Evolutionary conservation across 2,329 filamentous ascomycete species (phyloP), one percentile per base, ranked within the genome.

Genomic region (Aureobasidium sp.): DNA sequence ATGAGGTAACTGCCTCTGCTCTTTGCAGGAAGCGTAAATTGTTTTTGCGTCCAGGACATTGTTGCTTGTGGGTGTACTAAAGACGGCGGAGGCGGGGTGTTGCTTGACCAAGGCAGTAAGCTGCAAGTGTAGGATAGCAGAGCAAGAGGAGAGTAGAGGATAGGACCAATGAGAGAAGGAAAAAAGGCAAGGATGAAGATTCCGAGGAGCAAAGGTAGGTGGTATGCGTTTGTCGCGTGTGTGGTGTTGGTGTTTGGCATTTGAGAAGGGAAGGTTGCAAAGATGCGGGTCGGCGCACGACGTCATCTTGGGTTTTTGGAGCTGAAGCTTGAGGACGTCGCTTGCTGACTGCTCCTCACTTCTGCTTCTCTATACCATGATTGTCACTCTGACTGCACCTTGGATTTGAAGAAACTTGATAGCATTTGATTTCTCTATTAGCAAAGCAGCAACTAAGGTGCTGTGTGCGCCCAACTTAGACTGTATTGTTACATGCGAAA

Each of bases 1-100:
- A 97, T 83, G 63, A 97, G 88, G 78, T 97, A 97, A 59, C 86
- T 90, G 73, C 94, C 94, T 64, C 92, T 86, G 48, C 86, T 84
- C 71, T 85, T 83, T 25, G 89, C 72, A 55, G 91, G 90, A 15
- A 97, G 86, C 1, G 86, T 84, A 76, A 97, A 86, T 55, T 87
- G 83, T 75, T 94, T 96, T 77, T 97, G 93, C 69, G 82, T 85
- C 90, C 90, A 96, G 65, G 85, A 81, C 83, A 73, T 73, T 53
- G 45, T 49, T 53, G 47, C 1, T 36, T 15, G 25, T 30, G 5
- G 13, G 3, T 59, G 53, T 65, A 44, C 3, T 15, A 63, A 47
- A 4, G 34, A 37, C 3, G 63, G 68, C 39, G 69, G 63, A 58
- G 36, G 63, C 42, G 68, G 67, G 67, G 64, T 73, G 13, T 11